Evolutionary conservation across 2,329 filamentous ascomycete genomes (phyloP).

Genomic region (Ustulina deusta): DNA sequence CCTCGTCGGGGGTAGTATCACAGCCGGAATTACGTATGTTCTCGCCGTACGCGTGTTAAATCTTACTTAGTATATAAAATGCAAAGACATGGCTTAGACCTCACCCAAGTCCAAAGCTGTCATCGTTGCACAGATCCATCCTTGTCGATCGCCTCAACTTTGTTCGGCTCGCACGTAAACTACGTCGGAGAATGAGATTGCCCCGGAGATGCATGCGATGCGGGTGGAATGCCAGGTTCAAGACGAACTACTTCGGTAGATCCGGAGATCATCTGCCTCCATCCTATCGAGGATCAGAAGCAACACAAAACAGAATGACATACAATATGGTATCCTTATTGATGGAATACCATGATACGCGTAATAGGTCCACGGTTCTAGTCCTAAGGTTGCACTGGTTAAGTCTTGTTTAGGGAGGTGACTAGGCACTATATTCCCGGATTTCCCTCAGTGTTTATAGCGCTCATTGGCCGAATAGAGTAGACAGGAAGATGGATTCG

Average conservation of each 20-base stretch:
- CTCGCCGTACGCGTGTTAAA: too few relatives aligned
- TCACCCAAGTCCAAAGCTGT: too few relatives aligned
- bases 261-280: conserved; percentile 20
- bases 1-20: too few relatives aligned
- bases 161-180: too few relatives aligned
- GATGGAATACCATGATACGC: background rate
- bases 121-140: too few relatives aligned
- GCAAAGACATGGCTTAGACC: too few relatives aligned
- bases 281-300: conserved; percentile 17
- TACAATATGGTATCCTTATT: background rate
- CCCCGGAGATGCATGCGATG: too few relatives aligned
- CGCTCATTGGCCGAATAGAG: background rate
- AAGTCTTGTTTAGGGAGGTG: background rate
- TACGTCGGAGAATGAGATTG: too few relatives aligned
- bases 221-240: too few relatives aligned
- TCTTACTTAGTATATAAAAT: too few relatives aligned
- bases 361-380: background rate
- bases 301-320: background rate
- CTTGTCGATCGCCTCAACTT: too few relatives aligned
- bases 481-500: background rate
- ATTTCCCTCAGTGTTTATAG: background rate
- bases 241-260: conserved; percentile 18
- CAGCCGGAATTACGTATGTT: too few relatives aligned
- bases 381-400: background rate
- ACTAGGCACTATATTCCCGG: background rate